These are phyloP conservation scores for Populus trichocarpa DNA, from an alignment of 441 rosid species.

Conservation along the genomic window DNA sequence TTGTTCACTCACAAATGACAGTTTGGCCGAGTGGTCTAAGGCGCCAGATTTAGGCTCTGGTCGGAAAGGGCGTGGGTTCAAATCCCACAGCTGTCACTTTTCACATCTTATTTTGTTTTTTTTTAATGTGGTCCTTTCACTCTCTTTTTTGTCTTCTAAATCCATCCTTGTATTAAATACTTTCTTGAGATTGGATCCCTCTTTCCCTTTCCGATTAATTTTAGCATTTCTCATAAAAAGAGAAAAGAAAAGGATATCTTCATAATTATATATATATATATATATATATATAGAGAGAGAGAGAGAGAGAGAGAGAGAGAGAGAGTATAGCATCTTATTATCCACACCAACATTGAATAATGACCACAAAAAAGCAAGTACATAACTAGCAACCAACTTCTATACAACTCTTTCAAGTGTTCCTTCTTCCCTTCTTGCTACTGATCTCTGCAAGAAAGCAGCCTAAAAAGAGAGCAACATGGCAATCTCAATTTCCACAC, in stretches of 20 bases:
- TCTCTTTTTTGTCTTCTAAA: background rate
- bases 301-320: too few species aligned
- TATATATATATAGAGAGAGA: too few species aligned
- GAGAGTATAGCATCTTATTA: too few species aligned
- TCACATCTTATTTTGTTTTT: background rate
- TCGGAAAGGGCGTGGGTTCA: constrained; percentile 99
- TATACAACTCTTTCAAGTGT: background rate
- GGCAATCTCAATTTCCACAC: constrained; percentile 27
- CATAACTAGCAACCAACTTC: background rate
- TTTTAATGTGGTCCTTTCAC: background rate
- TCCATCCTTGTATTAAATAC: too few species aligned
- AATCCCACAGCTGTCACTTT: constrained; percentile 42
- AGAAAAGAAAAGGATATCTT: too few species aligned
- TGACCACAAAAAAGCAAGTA: background rate
- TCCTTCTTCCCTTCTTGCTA: background rate
- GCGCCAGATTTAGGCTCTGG: constrained; percentile 99
- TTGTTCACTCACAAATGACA: constrained; percentile 20
- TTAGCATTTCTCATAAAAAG: too few species aligned
- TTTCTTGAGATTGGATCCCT: too few species aligned
- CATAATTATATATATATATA: too few species aligned
- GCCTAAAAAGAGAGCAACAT: background rate
- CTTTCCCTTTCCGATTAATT: too few species aligned
- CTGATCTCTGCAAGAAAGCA: background rate
- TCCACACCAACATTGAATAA: background rate
- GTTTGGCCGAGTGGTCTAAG: constrained; percentile 99